These are phyloP conservation scores for Dactylonectria macrodidyma DNA, from an alignment of 2,329 filamentous ascomycete genomes.

Conservation along the genomic window DNA sequence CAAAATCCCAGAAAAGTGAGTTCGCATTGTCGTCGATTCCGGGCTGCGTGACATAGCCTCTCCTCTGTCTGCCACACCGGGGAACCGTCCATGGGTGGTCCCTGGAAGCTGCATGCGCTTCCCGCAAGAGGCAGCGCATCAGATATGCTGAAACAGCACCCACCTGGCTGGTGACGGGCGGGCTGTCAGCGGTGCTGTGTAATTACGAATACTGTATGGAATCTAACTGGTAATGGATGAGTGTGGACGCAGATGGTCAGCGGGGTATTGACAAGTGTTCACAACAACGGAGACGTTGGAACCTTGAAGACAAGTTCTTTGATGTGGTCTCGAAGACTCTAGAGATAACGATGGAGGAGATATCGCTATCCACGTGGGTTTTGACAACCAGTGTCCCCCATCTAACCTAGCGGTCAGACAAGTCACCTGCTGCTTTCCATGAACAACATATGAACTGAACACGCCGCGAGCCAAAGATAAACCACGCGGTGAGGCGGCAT, in stretches of 20 bases:
- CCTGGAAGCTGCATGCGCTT: not conserved
- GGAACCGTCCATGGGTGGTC: not conserved
- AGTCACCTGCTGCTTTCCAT: not conserved
- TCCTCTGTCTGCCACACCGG: not conserved
- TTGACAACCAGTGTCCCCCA: not conserved
- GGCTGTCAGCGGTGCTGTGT: not conserved
- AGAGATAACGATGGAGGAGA: no score
- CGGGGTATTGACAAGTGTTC: no score
- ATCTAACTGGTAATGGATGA: no score
- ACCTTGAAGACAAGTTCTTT: not conserved
- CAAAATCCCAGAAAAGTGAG: not conserved
- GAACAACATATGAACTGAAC: not conserved
- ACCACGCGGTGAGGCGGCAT: constrained; percentile 20
- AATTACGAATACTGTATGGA: no score
- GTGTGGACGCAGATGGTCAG: no score
- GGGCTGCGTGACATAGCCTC: not conserved
- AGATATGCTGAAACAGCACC: not conserved
- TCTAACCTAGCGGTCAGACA: not conserved
- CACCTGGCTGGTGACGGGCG: not conserved
- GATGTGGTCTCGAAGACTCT: not conserved
- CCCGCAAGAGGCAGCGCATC: not conserved
- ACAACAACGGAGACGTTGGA: not conserved
- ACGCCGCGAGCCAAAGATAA: not conserved
- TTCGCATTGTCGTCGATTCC: not conserved
- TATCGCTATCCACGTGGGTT: not conserved